A percentile compares a stretch with the other conserved stretches of the same genome.
phyloP scores from a whole-genome alignment of 202 grass and related monocot genomes.

The Carex arenaria region DNA sequence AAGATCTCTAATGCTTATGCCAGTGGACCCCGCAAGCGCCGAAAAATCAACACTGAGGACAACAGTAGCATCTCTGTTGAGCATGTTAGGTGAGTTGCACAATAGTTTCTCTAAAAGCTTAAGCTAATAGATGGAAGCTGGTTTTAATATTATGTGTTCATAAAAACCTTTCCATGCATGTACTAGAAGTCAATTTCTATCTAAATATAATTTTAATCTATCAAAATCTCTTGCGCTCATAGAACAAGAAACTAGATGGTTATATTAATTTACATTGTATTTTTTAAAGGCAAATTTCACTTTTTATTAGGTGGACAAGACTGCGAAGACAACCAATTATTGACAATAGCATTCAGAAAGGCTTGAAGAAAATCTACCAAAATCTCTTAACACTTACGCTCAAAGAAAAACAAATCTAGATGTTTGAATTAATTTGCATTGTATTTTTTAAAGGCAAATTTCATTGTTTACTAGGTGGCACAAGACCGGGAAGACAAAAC shows the following conservation, averaged over 20 bases:
- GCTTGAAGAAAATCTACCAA: conserved; percentile 69
- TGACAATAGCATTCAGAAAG: conserved; percentile 44
- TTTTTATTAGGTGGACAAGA: conserved; percentile 55
- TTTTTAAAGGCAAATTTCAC: neutral
- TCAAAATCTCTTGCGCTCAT: neutral
- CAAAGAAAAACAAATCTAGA: neutral
- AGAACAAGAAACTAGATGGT: neutral
- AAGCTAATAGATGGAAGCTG: neutral
- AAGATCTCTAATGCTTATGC: conserved; percentile 76
- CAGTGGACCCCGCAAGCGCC: conserved; percentile 62
- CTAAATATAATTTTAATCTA: neutral
- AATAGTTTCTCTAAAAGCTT: neutral
- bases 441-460: neutral
- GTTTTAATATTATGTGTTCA: neutral
- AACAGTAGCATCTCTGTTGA: conserved; percentile 26
- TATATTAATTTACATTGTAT: neutral
- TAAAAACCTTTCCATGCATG: neutral
- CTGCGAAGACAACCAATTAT: conserved; percentile 42
- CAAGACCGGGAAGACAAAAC: conserved; percentile 82
- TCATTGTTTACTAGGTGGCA: conserved; percentile 49
- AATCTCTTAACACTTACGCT: neutral
- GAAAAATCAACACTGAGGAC: conserved; percentile 35
- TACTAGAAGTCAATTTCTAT: neutral
- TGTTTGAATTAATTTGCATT: neutral
- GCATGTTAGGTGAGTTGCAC: conserved; percentile 29